Evolutionary conservation across 768 basidiomycete species (phyloP).

Genomic region (Mrakia gelida): DNA sequence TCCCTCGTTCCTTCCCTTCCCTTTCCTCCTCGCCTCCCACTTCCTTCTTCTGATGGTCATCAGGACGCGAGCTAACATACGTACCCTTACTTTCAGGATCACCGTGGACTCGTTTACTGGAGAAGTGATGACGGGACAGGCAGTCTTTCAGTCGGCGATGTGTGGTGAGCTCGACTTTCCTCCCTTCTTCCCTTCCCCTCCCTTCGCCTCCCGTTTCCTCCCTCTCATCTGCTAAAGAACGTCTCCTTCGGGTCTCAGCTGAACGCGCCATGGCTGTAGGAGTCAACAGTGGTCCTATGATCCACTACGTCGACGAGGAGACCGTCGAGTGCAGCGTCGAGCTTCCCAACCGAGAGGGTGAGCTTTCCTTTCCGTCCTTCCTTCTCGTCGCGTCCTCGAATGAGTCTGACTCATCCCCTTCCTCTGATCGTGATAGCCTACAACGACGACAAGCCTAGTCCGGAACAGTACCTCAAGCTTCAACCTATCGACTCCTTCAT

Average conservation of each 20-base stretch:
- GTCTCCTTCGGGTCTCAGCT: background rate
- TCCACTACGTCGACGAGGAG: background rate
- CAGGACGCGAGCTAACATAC: background rate
- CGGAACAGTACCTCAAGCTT: background rate
- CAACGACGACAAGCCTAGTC: background rate
- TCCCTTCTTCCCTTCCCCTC: background rate
- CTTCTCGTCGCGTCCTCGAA: background rate
- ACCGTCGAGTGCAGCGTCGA: background rate
- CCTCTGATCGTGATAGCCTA: background rate
- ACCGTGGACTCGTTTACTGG: background rate
- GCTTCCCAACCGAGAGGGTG: background rate
- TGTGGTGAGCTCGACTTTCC: background rate
- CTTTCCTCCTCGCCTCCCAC: background rate
- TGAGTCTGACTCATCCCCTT: background rate
- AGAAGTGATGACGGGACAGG: background rate
- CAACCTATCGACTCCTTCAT: background rate
- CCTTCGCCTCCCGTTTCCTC: background rate
- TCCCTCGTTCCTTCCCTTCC: background rate
- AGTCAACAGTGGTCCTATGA: background rate
- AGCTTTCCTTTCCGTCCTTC: background rate
- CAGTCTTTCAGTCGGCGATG: background rate
- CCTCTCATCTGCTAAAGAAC: background rate
- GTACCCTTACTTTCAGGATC: background rate
- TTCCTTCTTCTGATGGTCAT: background rate
- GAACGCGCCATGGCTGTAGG: background rate